Evolutionary conservation across 2,329 filamentous ascomycete species (phyloP).

Genomic region (Cladosporium phlei): DNA sequence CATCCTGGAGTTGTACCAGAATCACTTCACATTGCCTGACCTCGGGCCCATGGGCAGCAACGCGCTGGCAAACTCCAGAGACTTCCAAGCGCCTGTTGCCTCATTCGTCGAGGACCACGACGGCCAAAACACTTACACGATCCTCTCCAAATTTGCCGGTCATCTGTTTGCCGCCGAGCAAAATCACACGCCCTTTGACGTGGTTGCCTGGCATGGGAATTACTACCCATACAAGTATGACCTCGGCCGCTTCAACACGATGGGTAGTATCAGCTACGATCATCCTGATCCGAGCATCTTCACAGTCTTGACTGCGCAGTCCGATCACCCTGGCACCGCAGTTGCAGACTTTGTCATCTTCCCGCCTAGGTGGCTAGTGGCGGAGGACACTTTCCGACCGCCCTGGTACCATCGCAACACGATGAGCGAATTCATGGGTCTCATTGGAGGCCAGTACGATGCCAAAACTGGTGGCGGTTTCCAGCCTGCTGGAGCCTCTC

Average conservation of each 20-base stretch:
- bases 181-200: conserved; percentile 64
- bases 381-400: conserved; percentile 64
- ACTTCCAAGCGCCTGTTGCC: conserved; percentile 61
- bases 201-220: conserved; percentile 68
- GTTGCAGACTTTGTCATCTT: conserved; percentile 70
- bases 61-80: conserved; percentile 59
- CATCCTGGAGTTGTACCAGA: conserved; percentile 62
- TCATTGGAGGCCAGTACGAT: conserved; percentile 57
- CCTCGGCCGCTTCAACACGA: conserved; percentile 53
- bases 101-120: conserved; percentile 50
- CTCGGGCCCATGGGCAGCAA: conserved; percentile 63
- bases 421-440: conserved; percentile 62
- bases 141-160: conserved; percentile 60
- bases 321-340: conserved; percentile 49
- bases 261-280: conserved; percentile 56
- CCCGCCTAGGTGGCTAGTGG: conserved; percentile 66
- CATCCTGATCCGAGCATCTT: conserved; percentile 65
- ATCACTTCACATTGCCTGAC: conserved; percentile 61
- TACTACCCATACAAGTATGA: conserved; percentile 60
- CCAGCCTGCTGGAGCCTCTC: conserved; percentile 54
- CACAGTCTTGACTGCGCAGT: conserved; percentile 61
- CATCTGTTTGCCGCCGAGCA: conserved; percentile 58
- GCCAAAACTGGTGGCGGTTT: conserved; percentile 54
- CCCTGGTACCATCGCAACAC: conserved; percentile 70
- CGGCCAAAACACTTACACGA: conserved; percentile 51